These are phyloP conservation scores for Flaveria sonorensis DNA, from an alignment of 129 eudicot species.

Conservation along the genomic window DNA sequence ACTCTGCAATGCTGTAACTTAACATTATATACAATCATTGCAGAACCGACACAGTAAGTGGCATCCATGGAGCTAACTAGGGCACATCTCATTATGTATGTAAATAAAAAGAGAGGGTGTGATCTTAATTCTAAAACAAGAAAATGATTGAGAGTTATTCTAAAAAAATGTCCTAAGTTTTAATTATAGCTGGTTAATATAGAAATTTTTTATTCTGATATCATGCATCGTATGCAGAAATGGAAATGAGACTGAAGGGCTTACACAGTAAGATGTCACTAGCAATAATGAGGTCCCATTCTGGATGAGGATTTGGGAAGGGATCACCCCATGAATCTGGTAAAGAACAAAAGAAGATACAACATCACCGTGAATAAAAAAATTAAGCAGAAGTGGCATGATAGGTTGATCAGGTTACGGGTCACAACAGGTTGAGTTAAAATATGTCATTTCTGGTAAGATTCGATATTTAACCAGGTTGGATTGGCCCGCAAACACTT, in stretches of 20 bases:
- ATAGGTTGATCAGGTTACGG: background rate
- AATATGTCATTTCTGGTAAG: background rate
- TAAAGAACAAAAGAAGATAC: background rate
- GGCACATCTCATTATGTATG: slow-evolving; percentile 1
- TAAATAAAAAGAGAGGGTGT: background rate
- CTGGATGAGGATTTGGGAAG: slow-evolving; percentile 67
- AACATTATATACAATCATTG: slow-evolving; percentile 2
- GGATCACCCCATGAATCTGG: slow-evolving; percentile 98
- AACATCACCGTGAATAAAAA: background rate
- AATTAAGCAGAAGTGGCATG: background rate
- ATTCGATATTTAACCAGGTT: background rate
- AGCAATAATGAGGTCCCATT: slow-evolving; percentile 90
- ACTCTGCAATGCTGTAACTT: background rate
- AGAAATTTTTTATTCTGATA: background rate
- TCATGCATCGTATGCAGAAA: background rate
- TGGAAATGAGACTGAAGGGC: slow-evolving; percentile 25
- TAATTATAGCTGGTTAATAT: background rate
- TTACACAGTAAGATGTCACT: slow-evolving; percentile 93
- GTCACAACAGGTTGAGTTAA: background rate
- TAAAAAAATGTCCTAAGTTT: background rate
- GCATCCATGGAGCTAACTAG: background rate
- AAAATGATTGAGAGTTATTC: background rate
- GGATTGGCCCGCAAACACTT: background rate
- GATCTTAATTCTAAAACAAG: background rate
- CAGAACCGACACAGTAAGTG: background rate